A percentile compares a stretch with the other conserved stretches of the same genome.
Evolutionary conservation across 2,329 filamentous ascomycete species (phyloP).

Genomic region (Sodiomyces alkalinus): DNA sequence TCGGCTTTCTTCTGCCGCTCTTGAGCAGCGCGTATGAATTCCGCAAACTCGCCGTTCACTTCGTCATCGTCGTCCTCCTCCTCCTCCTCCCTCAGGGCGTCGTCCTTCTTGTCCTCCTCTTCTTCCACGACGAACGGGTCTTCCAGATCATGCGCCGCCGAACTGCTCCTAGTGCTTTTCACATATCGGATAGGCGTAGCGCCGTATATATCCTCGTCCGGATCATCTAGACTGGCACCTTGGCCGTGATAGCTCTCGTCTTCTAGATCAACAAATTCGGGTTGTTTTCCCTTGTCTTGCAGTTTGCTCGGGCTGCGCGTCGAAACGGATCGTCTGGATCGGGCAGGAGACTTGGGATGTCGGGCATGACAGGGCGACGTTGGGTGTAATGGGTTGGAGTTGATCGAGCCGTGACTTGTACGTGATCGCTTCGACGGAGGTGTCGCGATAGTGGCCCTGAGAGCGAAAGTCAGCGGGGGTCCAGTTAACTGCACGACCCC

Average conservation of each 20-base stretch:
- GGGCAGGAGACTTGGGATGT: too few species aligned
- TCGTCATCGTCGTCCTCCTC: conserved; percentile 9
- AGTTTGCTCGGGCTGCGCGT: too few species aligned
- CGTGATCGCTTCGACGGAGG: conserved; percentile 23
- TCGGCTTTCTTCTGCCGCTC: conserved; percentile 11
- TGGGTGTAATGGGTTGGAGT: too few species aligned
- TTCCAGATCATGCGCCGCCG: too few species aligned
- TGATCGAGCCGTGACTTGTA: conserved; percentile 6
- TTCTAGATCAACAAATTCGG: too few species aligned
- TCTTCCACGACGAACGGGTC: conserved; percentile 5
- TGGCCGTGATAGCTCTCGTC: conserved; percentile 10
- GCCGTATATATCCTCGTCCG: conserved; percentile 6
- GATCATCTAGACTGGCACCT: conserved; percentile 3
- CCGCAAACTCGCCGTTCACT: conserved; percentile 26
- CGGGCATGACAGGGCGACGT: too few species aligned
- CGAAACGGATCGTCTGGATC: too few species aligned
- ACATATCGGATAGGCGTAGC: conserved; percentile 7
- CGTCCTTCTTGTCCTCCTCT: conserved; percentile 3
- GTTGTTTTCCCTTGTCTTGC: too few species aligned
- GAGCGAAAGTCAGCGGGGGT: background rate
- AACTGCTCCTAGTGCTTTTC: too few species aligned
- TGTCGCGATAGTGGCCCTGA: conserved; percentile 17
- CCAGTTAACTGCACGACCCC: too few species aligned
- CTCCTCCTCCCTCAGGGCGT: conserved; percentile 3
- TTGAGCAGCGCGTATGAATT: conserved; percentile 28